phyloP scores from a whole-genome alignment of 805 yeast genomes.

The Zygoascus flipseniorum region DNA sequence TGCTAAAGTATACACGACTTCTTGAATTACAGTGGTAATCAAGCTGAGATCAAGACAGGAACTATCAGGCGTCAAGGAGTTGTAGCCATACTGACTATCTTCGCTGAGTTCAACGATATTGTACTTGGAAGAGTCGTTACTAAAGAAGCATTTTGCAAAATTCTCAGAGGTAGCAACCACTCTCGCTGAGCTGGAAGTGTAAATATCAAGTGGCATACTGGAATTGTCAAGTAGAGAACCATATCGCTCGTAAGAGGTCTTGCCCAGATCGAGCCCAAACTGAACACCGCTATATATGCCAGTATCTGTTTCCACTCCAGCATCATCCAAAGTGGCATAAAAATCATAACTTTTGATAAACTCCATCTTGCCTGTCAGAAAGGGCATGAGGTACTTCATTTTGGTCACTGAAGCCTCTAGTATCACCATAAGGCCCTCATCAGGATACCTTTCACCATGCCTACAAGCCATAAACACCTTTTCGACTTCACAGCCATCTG shows the following conservation, averaged over 20 bases:
- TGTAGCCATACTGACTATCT: background rate
- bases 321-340: background rate
- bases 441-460: background rate
- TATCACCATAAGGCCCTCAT: background rate
- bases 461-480: background rate
- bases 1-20: background rate
- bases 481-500: background rate
- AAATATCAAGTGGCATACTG: background rate
- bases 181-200: background rate
- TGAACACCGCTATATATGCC: background rate
- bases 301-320: background rate
- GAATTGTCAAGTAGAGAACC: background rate
- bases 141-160: background rate
- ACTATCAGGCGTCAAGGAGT: background rate
- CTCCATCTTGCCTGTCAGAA: background rate
- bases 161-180: background rate
- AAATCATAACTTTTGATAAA: background rate
- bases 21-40: background rate
- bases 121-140: background rate
- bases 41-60: background rate
- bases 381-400: background rate
- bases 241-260: background rate
- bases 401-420: background rate
- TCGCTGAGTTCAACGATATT: background rate
- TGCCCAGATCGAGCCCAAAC: background rate